phyloP scores from a whole-genome alignment of 2,329 filamentous ascomycete genomes.

The Rasamsonia emersonii region DNA sequence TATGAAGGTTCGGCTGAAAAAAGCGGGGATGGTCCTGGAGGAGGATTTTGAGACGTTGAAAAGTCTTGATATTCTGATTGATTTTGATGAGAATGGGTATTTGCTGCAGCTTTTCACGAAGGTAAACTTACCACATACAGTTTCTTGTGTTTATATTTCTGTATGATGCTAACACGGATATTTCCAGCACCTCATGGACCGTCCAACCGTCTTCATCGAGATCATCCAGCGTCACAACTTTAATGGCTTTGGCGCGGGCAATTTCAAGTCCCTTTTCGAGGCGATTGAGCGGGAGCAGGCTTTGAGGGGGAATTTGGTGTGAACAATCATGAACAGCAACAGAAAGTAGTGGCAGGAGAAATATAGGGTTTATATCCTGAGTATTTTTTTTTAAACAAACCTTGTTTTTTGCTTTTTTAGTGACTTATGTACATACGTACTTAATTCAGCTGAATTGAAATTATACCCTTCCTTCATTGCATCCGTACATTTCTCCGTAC shows the following conservation, averaged over 20 bases:
- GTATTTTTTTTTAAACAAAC: too few relatives aligned
- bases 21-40: constrained; percentile 50
- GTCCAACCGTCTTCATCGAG: constrained; percentile 91
- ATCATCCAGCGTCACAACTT: constrained; percentile 91
- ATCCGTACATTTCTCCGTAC: too few relatives aligned
- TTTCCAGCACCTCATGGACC: constrained; percentile 69
- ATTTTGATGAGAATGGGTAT: constrained; percentile 91
- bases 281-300: constrained; percentile 92
- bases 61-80: constrained; percentile 77
- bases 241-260: constrained; percentile 85
- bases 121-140: constrained; percentile 25
- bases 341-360: too few relatives aligned
- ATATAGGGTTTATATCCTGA: too few relatives aligned
- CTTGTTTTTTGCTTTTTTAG: too few relatives aligned
- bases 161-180: neutral
- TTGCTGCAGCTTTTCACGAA: constrained; percentile 68
- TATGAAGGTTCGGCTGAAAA: constrained; percentile 65
- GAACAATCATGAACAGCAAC: too few relatives aligned
- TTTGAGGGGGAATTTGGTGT: constrained; percentile 65
- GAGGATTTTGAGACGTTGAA: constrained; percentile 75
- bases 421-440: too few relatives aligned
- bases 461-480: too few relatives aligned
- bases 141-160: neutral
- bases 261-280: constrained; percentile 92
- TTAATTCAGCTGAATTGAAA: too few relatives aligned